phyloP scores from a whole-genome alignment of 2,329 filamentous ascomycete genomes.

The Cladorrhinum sp. region DNA sequence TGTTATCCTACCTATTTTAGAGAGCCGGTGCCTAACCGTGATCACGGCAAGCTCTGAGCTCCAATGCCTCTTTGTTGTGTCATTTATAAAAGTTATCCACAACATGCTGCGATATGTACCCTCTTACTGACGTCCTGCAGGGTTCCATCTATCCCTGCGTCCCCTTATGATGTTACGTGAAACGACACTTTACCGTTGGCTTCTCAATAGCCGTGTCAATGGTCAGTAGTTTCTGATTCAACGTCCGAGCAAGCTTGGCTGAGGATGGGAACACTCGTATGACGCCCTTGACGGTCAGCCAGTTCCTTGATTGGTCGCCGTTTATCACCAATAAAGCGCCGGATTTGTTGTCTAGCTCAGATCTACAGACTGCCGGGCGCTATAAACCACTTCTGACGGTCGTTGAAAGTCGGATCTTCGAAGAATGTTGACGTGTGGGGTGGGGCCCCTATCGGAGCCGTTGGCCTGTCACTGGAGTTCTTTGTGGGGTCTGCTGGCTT shows the following conservation, averaged over 20 bases:
- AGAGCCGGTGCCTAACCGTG: neutral
- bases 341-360: neutral
- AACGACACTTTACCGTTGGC: neutral
- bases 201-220: neutral
- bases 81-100: neutral
- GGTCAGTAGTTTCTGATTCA: neutral
- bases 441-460: conserved; percentile 5
- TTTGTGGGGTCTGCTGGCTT: neutral
- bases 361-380: neutral
- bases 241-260: no score
- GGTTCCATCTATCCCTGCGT: neutral
- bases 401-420: neutral
- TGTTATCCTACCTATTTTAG: neutral
- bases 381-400: neutral
- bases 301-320: neutral
- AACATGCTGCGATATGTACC: no score
- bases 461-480: neutral
- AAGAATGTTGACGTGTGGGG: neutral
- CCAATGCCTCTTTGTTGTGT: neutral
- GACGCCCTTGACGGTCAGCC: neutral
- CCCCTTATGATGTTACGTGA: neutral
- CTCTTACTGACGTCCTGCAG: neutral
- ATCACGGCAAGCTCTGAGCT: neutral
- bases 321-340: neutral
- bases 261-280: neutral